phyloP scores from a whole-genome alignment of 2,329 filamentous ascomycete species.

The Phyllosticta citrichinensis region DNA sequence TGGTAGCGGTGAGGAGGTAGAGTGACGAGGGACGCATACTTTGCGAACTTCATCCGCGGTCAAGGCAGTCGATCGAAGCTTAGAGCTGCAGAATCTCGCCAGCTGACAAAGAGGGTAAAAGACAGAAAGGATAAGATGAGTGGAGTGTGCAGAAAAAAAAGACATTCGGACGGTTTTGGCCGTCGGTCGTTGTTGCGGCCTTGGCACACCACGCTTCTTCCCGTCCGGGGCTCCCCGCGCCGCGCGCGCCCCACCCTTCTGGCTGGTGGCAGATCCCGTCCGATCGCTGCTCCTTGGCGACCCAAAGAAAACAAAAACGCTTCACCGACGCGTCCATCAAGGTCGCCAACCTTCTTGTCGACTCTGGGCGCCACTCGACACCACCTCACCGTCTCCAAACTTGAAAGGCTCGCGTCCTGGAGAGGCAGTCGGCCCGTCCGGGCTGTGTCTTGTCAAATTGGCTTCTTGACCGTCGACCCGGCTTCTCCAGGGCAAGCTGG shows the following conservation, averaged over 20 bases:
- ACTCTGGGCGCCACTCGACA: not conserved
- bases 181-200: not conserved
- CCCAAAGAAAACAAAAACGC: not conserved
- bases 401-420: not conserved
- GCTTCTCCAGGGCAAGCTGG: not conserved
- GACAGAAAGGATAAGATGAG: not conserved
- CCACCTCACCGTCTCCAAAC: not conserved
- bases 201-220: not conserved
- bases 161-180: not conserved
- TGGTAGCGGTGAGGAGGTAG: constrained; percentile 9
- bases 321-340: not conserved
- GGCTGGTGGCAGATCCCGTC: not conserved
- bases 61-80: not conserved
- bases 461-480: not conserved
- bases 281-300: not conserved
- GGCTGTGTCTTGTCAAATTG: not conserved
- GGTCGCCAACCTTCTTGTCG: not conserved
- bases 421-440: not conserved
- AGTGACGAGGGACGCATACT: constrained; percentile 32
- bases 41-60: constrained; percentile 50
- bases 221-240: not conserved
- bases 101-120: not conserved
- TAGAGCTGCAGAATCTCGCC: not conserved
- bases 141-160: not conserved
- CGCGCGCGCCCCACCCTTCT: not conserved